Conservation (phyloP, 2,329 filamentous ascomycete species). For the Penicillium sp. region DNA sequence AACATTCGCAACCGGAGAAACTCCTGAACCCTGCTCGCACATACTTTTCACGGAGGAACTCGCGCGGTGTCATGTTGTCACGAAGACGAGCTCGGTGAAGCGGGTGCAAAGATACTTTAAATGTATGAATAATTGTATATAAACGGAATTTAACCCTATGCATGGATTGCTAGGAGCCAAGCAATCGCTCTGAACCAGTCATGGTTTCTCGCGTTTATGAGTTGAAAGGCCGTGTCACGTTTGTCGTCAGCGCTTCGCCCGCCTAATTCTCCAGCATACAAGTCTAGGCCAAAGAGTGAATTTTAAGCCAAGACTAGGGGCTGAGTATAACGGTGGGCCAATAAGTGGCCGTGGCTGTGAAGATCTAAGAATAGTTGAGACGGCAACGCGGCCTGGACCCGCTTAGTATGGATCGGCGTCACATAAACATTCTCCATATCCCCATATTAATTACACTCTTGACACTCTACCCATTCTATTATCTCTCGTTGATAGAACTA, state of each 20-base stretch:
- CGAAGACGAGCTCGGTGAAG: slow-evolving; percentile 1
- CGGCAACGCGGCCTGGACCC: slow-evolving; percentile 29
- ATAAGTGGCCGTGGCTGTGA: background rate
- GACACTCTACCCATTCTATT: background rate
- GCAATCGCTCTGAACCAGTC: too few relatives aligned
- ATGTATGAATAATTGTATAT: background rate
- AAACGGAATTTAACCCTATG: background rate
- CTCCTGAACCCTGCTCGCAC: slow-evolving; percentile 26
- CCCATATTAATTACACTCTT: slow-evolving; percentile 1
- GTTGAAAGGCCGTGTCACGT: background rate
- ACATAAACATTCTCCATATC: slow-evolving; percentile 16
- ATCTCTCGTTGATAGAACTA: background rate
- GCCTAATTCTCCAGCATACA: background rate
- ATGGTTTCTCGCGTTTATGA: background rate
- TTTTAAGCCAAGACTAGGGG: background rate
- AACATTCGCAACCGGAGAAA: slow-evolving; percentile 17
- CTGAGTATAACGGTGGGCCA: background rate
- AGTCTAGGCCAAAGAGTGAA: background rate
- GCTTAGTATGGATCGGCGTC: slow-evolving; percentile 10
- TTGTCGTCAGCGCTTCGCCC: background rate
- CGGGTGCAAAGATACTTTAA: background rate
- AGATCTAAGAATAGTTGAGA: slow-evolving; percentile 31
- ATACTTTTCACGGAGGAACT: slow-evolving; percentile 7
- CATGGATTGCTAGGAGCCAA: background rate
- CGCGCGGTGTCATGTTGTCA: slow-evolving; percentile 1